Base-by-base conservation (phyloP, 768 basidiomycete species). In the Collybia sordida region DNA sequence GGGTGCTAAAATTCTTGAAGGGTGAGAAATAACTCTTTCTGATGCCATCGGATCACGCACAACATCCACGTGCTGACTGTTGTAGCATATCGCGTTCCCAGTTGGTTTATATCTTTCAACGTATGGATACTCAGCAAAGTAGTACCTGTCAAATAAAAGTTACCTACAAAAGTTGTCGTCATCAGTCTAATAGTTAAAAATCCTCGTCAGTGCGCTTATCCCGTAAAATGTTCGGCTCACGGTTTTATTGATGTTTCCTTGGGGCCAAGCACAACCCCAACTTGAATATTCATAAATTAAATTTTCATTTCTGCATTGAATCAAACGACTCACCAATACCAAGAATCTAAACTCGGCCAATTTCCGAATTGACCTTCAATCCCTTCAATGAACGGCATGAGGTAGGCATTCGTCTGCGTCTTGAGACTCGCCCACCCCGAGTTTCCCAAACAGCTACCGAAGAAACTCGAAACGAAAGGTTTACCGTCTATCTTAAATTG, bases 191-290 rank as follows among this genome's bases (percentile, higher is more conserved):
- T 54, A 39, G 42, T 31, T 25, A 52, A 50, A 7, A 49, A 27
- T 54, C 45, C 7, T 56, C 37, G 19, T 35, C 17, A 27, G n/a
- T 47, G 1, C 5, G n/a, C n/a, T n/a, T n/a, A n/a, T n/a, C n/a
- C n/a, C n/a, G n/a, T 21, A 35, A 28, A 24, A 46, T 28, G 19
- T 60, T 9, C 8, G 6, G 14, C 71, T 49, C 48, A 76, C 78
- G 35, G 65, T 74, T 57, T 78, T 76, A 5, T 69, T 66, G 12
- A 59, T 56, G 50, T 77, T 63, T 0, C 77, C 72, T 53, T 78
- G 71, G 0, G 83, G 82, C 82, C 82, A 86, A 5, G 80, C 82
- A 61, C 80, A 77, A 61, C 83, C 81, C 81, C 82, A 83, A 68
- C 75, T 73, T 43, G 4, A 31, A 42, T 7, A 31, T 18, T 43